Conservation (phyloP, 1,284 basidiomycete genomes). For the Trichosporon asahii region DNA sequence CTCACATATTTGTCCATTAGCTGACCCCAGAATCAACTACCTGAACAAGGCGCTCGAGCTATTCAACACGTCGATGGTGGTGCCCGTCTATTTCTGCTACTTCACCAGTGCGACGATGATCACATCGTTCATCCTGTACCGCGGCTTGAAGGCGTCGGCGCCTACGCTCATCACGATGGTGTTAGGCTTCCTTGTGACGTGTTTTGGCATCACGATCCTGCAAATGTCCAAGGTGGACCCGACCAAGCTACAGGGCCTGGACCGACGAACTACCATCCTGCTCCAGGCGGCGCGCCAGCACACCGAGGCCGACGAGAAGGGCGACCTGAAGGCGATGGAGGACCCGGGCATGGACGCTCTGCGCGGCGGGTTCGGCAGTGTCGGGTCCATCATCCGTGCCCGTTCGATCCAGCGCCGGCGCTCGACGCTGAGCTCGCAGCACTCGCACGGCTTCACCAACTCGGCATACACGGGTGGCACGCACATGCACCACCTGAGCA, state of each 20-base stretch:
- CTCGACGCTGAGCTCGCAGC: conserved; percentile 29
- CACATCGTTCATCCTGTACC: conserved; percentile 81
- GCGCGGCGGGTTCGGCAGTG: conserved; percentile 79
- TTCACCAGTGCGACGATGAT: conserved; percentile 84
- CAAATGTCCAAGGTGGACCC: conserved; percentile 79
- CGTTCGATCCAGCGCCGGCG: conserved; percentile 50
- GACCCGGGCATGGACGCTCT: conserved; percentile 78
- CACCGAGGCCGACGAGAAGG: conserved; percentile 58
- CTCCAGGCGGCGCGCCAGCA: conserved; percentile 68
- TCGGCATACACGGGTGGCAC: conserved; percentile 1
- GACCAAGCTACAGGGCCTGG: conserved; percentile 64
- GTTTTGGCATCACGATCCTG: conserved; percentile 79
- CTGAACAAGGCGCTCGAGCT: conserved; percentile 93
- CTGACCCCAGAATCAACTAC: conserved; percentile 71
- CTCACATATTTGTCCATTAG: not conserved
- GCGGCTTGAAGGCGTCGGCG: conserved; percentile 77
- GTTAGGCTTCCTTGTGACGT: conserved; percentile 68
- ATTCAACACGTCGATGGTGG: conserved; percentile 86
- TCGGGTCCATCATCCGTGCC: conserved; percentile 85
- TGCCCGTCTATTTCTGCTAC: conserved; percentile 63
- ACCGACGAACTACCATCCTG: conserved; percentile 78
- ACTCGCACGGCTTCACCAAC: conserved; percentile 2
- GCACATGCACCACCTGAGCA: conserved; percentile 21
- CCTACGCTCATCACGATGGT: conserved; percentile 82
- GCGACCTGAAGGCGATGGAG: conserved; percentile 45